Evolutionary conservation across 805 yeast species (phyloP).

Genomic region (Yarrowia porcina): DNA sequence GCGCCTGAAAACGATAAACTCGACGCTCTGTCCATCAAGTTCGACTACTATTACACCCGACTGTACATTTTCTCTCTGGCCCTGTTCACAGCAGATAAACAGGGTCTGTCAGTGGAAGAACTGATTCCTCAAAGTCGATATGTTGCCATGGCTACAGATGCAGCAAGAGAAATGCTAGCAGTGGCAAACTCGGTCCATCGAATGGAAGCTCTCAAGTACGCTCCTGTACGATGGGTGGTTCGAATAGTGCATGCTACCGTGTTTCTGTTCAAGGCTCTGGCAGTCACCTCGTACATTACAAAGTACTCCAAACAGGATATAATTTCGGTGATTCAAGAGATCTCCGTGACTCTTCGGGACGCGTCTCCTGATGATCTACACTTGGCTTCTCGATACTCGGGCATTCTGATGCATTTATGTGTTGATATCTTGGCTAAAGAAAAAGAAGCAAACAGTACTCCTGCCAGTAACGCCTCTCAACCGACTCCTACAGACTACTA

Average conservation of each 20-base stretch:
- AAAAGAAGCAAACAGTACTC: constrained; percentile 14
- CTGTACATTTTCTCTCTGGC: constrained; percentile 83
- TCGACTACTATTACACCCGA: constrained; percentile 82
- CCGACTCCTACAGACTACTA: constrained; percentile 25
- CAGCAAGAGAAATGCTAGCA: constrained; percentile 75
- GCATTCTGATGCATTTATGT: constrained; percentile 61
- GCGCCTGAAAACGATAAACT: constrained; percentile 27
- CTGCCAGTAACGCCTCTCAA: constrained; percentile 20
- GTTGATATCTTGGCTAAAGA: constrained; percentile 44
- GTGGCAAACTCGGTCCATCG: constrained; percentile 66
- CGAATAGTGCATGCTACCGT: constrained; percentile 85
- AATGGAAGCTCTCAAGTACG: constrained; percentile 59
- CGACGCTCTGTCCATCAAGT: constrained; percentile 55
- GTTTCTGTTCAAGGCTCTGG: constrained; percentile 78
- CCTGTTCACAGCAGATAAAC: constrained; percentile 47
- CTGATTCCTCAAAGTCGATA: constrained; percentile 64
- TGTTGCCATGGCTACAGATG: constrained; percentile 74
- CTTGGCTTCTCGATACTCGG: constrained; percentile 64
- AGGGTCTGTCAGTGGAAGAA: constrained; percentile 57
- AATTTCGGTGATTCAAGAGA: constrained; percentile 59
- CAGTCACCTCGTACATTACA: constrained; percentile 34
- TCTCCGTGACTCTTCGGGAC: constrained; percentile 71
- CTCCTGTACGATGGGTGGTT: constrained; percentile 93
- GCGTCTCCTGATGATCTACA: constrained; percentile 89
- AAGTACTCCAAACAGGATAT: constrained; percentile 49